Percentiles rank a stretch among this genome's conserved stretches.
Evolutionary conservation across 31 red algal species (phyloP).

Genomic region (Odonthalia washingtoniensis): DNA sequence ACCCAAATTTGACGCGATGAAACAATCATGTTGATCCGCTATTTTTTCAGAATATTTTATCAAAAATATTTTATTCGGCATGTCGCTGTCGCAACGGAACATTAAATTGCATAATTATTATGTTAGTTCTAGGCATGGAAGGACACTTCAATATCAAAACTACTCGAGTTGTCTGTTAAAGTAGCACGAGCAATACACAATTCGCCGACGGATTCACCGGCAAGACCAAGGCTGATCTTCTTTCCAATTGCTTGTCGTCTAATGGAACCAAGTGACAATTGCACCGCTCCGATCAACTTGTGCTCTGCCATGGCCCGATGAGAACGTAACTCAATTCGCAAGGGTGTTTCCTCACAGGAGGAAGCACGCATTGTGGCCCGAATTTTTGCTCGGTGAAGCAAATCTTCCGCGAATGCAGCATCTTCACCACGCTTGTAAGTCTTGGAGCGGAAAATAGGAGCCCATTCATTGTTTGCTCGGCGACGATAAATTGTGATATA

Average conservation of each 20-base stretch:
- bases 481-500: constrained; percentile 80
- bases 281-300: constrained; percentile 80
- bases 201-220: constrained; percentile 84
- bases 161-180: constrained; percentile 71
- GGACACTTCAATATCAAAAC: constrained; percentile 79
- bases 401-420: constrained; percentile 71
- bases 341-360: constrained; percentile 66
- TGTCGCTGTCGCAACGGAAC: neutral
- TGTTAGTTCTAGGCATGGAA: constrained; percentile 45
- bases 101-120: neutral
- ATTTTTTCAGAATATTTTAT: no score
- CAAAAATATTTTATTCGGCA: no score
- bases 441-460: constrained; percentile 81
- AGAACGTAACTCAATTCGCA: constrained; percentile 79
- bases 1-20: no score
- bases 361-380: constrained; percentile 60
- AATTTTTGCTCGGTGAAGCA: constrained; percentile 66
- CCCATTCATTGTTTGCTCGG: constrained; percentile 85
- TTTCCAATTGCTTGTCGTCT: constrained; percentile 78
- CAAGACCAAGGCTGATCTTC: constrained; percentile 81
- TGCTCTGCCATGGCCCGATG: constrained; percentile 79
- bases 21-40: no score
- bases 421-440: constrained; percentile 67
- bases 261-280: constrained; percentile 84
- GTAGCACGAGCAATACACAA: constrained; percentile 63